Evolutionary conservation across 352 stramenopile species (phyloP).

Genomic region (Phytophthora nicotianae): DNA sequence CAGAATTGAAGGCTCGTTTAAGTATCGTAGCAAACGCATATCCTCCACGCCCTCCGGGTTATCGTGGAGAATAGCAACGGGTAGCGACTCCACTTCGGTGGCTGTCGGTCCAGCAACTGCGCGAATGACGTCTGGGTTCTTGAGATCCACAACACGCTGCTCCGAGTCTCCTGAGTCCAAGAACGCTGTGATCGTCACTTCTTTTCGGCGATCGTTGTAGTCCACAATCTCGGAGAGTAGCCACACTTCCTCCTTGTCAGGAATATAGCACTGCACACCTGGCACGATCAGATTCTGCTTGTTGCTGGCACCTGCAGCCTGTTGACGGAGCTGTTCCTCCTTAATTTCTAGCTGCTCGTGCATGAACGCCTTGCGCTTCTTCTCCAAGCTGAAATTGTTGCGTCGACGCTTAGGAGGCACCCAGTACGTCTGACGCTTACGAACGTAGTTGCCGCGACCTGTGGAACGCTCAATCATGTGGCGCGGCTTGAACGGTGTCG

Average conservation of each 20-base stretch:
- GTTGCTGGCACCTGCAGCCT: constrained; percentile 61
- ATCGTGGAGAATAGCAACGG: constrained; percentile 82
- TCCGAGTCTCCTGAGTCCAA: constrained; percentile 69
- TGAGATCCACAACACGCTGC: constrained; percentile 79
- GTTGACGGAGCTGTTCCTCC: constrained; percentile 72
- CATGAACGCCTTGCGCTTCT: constrained; percentile 86
- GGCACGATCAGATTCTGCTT: constrained; percentile 89
- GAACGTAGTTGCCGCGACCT: constrained; percentile 69
- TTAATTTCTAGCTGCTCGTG: constrained; percentile 81
- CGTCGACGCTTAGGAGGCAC: constrained; percentile 40
- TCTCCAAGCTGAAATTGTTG: constrained; percentile 82
- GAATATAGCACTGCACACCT: constrained; percentile 90
- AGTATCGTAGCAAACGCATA: constrained; percentile 87
- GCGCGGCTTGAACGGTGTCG: constrained; percentile 46
- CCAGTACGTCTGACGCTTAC: constrained; percentile 81
- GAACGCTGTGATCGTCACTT: constrained; percentile 79
- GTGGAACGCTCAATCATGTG: constrained; percentile 66
- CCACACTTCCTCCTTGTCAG: constrained; percentile 88
- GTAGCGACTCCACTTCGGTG: constrained; percentile 83
- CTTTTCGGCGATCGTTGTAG: constrained; percentile 83
- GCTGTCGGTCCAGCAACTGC: constrained; percentile 75
- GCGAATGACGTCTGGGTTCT: constrained; percentile 85
- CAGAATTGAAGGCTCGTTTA: constrained; percentile 94
- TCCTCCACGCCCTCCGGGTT: constrained; percentile 81
- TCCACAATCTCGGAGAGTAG: constrained; percentile 82